phyloP scores from a whole-genome alignment of 345 rosid species.

The Psidium friedrichsthalianum region DNA sequence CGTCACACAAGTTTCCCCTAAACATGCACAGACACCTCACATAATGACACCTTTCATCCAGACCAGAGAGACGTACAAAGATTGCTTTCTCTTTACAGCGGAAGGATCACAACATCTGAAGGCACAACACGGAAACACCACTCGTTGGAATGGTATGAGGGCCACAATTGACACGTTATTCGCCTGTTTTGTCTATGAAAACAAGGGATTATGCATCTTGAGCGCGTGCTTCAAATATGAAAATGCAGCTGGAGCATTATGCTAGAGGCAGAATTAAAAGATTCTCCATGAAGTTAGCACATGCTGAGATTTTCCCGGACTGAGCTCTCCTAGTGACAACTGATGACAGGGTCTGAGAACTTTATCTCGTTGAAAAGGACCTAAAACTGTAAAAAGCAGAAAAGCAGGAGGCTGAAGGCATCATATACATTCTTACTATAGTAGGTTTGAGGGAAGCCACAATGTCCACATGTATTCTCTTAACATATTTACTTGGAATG shows the following conservation, averaged over 20 bases:
- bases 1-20: not conserved
- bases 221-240: conserved; percentile 86
- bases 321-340: conserved; percentile 67
- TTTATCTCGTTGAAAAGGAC: conserved; percentile 41
- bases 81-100: not conserved
- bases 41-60: not conserved
- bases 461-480: conserved; percentile 66
- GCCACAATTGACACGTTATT: not conserved
- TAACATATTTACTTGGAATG: conserved; percentile 68
- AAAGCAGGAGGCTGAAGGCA: not conserved
- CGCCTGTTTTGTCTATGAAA: not conserved
- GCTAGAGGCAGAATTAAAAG: conserved; percentile 59
- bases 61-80: not conserved
- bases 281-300: conserved; percentile 80
- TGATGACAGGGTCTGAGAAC: conserved; percentile 71
- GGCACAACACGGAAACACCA: not conserved
- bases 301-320: conserved; percentile 78
- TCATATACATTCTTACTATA: not conserved
- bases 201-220: conserved; percentile 51
- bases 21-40: not conserved
- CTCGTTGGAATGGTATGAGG: not conserved
- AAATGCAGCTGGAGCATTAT: conserved; percentile 78
- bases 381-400: not conserved
- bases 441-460: not conserved
- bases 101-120: not conserved